Base-by-base conservation (phyloP, 2,329 filamentous ascomycete species). In the Drechslerella dactyloides region DNA sequence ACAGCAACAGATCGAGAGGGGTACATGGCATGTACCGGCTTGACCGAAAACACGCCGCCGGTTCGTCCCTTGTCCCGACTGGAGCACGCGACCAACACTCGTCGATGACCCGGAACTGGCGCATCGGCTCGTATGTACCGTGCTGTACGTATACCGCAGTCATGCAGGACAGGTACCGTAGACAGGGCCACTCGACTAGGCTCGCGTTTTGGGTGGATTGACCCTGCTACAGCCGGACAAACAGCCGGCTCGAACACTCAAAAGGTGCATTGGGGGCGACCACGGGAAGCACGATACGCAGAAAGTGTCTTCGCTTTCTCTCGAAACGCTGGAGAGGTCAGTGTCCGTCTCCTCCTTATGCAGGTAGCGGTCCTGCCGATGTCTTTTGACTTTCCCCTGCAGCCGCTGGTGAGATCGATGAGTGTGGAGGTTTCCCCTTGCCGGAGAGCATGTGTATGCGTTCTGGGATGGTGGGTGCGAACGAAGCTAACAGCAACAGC, bases 1-100 rank as follows among this genome's bases (percentile, higher is more conserved):
- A 17, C 11, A 13, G 15, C 37, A 13, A 15, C 5, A 42, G n/a
- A 42, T 6, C 4, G n/a, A 42, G 37, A 17, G n/a, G n/a, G 37
- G n/a, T 2, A 21, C 6, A 51, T 8, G 44, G 6, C 7, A 6
- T 21, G 44, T 7, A 51, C 46, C 17, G 21, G 46, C 17, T 10
- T 21, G 46, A 2, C 19, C 46, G 23, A 51, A 53, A 58, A 48
- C 66, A 37, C 48, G 50, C 58, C 35, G 33, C 48, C 66, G 66
- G 66, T 70, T 64, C 54, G 66, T 70, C 44, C 59, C 59, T 53
- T 54, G 53, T 27, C 66, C 63, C 59, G 65, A 57, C 63, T 70
- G 52, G 37, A 64, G 65, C 53, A 69, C 58, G 53, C 46, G 65
- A 69, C 50, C 65, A 48, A 37, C 48, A 17, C 10, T 24, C 24